Base-by-base conservation (phyloP, 208 protist species). In the Acanthamoeba royreba region DNA sequence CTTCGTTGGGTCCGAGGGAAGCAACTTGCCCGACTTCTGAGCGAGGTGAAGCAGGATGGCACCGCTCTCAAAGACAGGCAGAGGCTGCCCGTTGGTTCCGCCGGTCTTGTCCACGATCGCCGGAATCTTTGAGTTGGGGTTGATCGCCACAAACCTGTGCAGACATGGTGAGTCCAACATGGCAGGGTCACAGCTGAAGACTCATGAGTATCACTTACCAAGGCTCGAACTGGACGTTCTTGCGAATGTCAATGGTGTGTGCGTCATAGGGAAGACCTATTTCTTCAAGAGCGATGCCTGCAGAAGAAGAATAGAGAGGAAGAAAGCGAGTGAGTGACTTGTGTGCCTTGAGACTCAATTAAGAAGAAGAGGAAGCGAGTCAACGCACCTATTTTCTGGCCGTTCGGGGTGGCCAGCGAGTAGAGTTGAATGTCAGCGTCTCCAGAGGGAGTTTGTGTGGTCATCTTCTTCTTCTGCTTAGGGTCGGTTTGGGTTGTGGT, bases 61-160 rank as follows among this genome's bases (percentile, higher is more conserved):
- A 9, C 91, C 97, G 1, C 93, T 94, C 92, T 98, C 97, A 86
- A 98, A 98, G 1, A 98, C 43, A 11, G 58, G n/a, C 13, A 97
- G 58, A 7, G 81, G 77, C 45, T 97, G 38, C 0, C 58, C 95
- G 77, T 83, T 53, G 11, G 66, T 61, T 31, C 31, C 45, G 77
- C 93, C 25, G 1, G 85, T 74, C 5, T 33, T 47, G 92, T 98
- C 97, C 22, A 96, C 43, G 47, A 98, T 94, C 25, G 94, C 95
- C 4, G 97, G 97, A 28, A 98, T 98, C 89, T 98, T 98, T 15
- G 87, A 94, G 93, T 98, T 98, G 9, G 97, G 97, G 90, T 96
- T 97, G 33, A 97, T 87, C 83, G 61, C 92, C 31, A 95, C 69
- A 87, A 97, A 98, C 74, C 74, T 85, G 25, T 7, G 8, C 2